A percentile compares a stretch with the other conserved stretches of the same genome.
Conservation (phyloP, 2,329 filamentous ascomycete species). For the Penicillium sclerotiorum region DNA sequence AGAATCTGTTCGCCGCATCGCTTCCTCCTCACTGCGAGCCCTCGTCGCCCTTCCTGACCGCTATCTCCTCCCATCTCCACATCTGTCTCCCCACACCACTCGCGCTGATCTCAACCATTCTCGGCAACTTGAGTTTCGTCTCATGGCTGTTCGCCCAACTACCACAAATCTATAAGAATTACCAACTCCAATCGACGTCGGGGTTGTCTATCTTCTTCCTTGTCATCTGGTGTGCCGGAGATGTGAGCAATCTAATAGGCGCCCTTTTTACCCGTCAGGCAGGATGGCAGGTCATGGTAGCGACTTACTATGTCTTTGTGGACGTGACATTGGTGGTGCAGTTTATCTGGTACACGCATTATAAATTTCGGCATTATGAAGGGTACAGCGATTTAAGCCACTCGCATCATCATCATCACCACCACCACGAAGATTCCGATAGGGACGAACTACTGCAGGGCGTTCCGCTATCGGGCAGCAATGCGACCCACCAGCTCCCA, state of each 20-base stretch:
- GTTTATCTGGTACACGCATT: conserved; percentile 67
- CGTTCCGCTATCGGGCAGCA: conserved; percentile 38
- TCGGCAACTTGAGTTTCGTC: conserved; percentile 65
- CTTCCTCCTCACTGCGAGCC: conserved; percentile 65
- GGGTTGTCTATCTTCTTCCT: conserved; percentile 68
- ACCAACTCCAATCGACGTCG: conserved; percentile 63
- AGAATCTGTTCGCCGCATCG: conserved; percentile 28
- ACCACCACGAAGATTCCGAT: conserved; percentile 31
- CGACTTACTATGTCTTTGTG: conserved; percentile 67
- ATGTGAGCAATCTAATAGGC: conserved; percentile 64
- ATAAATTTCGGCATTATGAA: conserved; percentile 52
- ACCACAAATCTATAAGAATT: conserved; percentile 71
- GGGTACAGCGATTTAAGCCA: conserved; percentile 31
- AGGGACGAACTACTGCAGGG: conserved; percentile 39
- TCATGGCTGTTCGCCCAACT: conserved; percentile 71
- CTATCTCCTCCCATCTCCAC: conserved; percentile 61
- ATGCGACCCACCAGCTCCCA: conserved; percentile 22
- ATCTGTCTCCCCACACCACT: conserved; percentile 66
- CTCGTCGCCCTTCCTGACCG: conserved; percentile 58
- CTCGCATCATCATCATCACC: conserved; percentile 9
- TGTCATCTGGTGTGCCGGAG: conserved; percentile 67
- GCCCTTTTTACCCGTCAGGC: conserved; percentile 66
- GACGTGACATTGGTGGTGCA: conserved; percentile 65
- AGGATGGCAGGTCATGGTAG: conserved; percentile 67
- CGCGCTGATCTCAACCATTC: conserved; percentile 61